Evolutionary conservation across 441 rosid species (phyloP).

Genomic region (Erodium chrysanthum): DNA sequence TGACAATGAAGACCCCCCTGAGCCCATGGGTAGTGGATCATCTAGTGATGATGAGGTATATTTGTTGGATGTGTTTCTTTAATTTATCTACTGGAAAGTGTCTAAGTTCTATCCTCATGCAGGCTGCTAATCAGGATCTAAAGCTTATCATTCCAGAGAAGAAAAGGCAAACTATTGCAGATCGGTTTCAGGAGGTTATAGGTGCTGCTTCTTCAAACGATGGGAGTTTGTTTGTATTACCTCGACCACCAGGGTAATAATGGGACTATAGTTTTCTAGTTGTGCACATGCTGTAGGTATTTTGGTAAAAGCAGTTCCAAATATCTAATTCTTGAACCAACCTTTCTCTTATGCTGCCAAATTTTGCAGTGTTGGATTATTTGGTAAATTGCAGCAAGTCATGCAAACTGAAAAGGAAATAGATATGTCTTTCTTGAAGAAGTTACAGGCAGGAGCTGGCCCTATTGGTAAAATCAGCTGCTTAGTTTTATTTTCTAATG

Average conservation of each 20-base stretch:
- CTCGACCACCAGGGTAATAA: constrained; percentile 46
- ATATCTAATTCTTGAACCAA: neutral
- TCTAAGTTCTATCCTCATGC: constrained; percentile 14
- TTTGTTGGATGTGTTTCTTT: constrained; percentile 10
- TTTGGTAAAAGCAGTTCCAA: constrained; percentile 5
- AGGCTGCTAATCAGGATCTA: constrained; percentile 35
- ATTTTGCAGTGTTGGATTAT: constrained; percentile 47
- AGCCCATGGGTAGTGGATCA: constrained; percentile 38
- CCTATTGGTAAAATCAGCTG: constrained; percentile 26
- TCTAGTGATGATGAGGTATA: constrained; percentile 61
- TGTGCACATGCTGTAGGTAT: constrained; percentile 11
- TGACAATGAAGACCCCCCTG: constrained; percentile 40
- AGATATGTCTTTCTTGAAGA: constrained; percentile 43
- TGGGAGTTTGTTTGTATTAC: constrained; percentile 28
- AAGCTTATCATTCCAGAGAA: constrained; percentile 29
- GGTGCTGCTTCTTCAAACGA: constrained; percentile 42
- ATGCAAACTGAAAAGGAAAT: constrained; percentile 60
- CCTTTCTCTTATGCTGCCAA: constrained; percentile 11
- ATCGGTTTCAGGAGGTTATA: constrained; percentile 66
- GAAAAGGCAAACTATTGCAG: constrained; percentile 54
- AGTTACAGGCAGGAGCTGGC: constrained; percentile 29
- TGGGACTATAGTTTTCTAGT: constrained; percentile 12
- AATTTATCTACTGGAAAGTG: constrained; percentile 11
- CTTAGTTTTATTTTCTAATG: neutral
- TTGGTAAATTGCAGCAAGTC: constrained; percentile 63